Base-by-base conservation (phyloP, 345 rosid species). In the Chamaenerion angustifolium region DNA sequence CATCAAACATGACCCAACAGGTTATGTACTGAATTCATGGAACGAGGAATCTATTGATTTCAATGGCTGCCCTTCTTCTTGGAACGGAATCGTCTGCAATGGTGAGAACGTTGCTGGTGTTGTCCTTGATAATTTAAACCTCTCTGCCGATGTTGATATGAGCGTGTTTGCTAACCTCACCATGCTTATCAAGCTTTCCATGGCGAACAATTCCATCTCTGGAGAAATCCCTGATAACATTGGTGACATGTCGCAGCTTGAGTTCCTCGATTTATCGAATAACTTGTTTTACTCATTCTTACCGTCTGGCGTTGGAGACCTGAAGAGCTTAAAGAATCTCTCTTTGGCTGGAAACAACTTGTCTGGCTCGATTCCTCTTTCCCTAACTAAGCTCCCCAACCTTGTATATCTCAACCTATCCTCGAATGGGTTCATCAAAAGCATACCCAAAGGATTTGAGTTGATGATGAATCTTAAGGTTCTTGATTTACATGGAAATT, bases 41-140 rank as follows among this genome's bases (percentile, higher is more conserved):
- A 87, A 80, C 48, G 95, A 92, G 35, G 98, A 87, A 68, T 84
- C 98, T 16, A 87, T 87, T n/a, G 93, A 87, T 62, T 92, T 92
- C 56, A 68, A 87, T 62, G 98, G 98, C n/a, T 92, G 98, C 49
- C 98, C 98, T 64, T 69, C 98, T 55, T 80, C 95, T 0, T 92
- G 98, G 98, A 87, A 92, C 64, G 98, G 98, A 11, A 72, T 92
- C 10, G 78, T 92, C 37, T 92, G 98, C 60, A 92, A 84, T 58
- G 89, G 82, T 9, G 95, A 77, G 31, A 84, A 80, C 68, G 88
- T 92, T 42, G 98, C 98, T 55, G 96, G 76, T 41, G 78, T 92
- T 64, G 77, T 92, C 58, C 83, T 92, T 23, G 83, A 83, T 51
- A 83, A 82, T 64, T 64, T 92, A 57, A 81, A 78, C 44, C 75